Base-by-base conservation (phyloP, 2,329 filamentous ascomycete genomes). In the Fusarium haematococcum region DNA sequence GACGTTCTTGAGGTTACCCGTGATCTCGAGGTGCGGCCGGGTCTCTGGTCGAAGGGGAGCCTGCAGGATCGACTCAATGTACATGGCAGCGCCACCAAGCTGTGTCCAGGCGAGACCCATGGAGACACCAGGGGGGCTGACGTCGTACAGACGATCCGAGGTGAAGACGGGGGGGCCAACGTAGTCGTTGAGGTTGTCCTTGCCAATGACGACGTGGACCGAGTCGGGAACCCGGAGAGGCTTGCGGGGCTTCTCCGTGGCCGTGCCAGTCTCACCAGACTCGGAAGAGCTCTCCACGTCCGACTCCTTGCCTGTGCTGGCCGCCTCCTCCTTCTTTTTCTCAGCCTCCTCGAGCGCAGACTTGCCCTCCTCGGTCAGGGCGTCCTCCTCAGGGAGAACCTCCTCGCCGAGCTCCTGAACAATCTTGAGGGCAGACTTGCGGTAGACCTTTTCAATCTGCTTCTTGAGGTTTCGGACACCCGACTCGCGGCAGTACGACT, bases 51-150 rank as follows among this genome's bases (percentile, higher is more conserved):
- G 91, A 57, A 98, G 89, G 0, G 94, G 91, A 69, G 92, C 93
- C 81, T 99, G 95, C 61, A 99, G 86, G 72, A 99, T 98, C 1
- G 95, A 97, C 84, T 99, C 97, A 67, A 99, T 94, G 83, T 99
- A 99, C 82, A 99, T 92, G 61, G 97, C 97, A 6, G 97, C 95
- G 69, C 97, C 97, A 70, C 97, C 97, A 90, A 99, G 95, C 80
- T 95, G 94, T 9, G 97, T 99, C 97, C 97, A 99, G 9, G 97
- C 97, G 62, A 99, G 90, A 75, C 97, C 97, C 97, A 99, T 98
- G 25, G 95, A 94, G 18, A 99, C 97, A 83, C 97, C 97, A 2
- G 97, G 91, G 5, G 97, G 97, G 68, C 95, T 98, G 57, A 92
- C 91, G 79, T 99, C 97, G 86, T 98, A 99, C 16, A 99, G 88